Evolutionary conservation across 2,329 filamentous ascomycete genomes (phyloP).

Genomic region (Fusarium tupiense): DNA sequence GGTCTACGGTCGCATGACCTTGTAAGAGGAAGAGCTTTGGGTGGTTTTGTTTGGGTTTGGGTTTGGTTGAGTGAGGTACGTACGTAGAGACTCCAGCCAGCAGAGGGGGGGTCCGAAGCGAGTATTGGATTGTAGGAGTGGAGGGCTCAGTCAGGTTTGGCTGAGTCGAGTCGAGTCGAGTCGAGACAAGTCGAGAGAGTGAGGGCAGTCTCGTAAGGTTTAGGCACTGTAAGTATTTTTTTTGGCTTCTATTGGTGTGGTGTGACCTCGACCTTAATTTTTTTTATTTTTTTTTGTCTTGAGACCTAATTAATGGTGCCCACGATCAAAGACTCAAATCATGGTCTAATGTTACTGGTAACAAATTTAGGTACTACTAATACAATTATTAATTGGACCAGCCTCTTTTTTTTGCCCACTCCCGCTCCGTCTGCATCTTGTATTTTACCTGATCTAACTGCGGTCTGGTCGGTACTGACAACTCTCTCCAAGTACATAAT

Average conservation of each 20-base stretch:
- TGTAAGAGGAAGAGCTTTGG: constrained; percentile 40
- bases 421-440: not conserved
- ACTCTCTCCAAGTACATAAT: not conserved
- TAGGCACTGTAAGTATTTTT: constrained; percentile 15
- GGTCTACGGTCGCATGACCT: constrained; percentile 54
- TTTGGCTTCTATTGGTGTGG: constrained; percentile 33
- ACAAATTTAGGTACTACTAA: not conserved
- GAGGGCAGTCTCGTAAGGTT: not conserved
- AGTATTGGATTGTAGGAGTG: constrained; percentile 3
- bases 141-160: constrained; percentile 20
- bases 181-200: not conserved
- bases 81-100: constrained; percentile 10
- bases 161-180: not conserved
- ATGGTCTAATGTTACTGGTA: not conserved
- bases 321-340: constrained; percentile 8
- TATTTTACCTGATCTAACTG: not conserved
- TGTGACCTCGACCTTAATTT: constrained; percentile 15
- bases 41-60: constrained; percentile 14
- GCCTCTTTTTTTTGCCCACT: not conserved
- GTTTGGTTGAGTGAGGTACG: not conserved
- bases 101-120: not conserved
- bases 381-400: not conserved
- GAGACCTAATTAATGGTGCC: constrained; percentile 30
- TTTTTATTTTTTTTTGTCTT: not conserved
- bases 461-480: not conserved